Evolutionary conservation across 2,329 filamentous ascomycete genomes (phyloP), one percentile per base, ranked within the genome.

Genomic region (Colletotrichum costaricense): DNA sequence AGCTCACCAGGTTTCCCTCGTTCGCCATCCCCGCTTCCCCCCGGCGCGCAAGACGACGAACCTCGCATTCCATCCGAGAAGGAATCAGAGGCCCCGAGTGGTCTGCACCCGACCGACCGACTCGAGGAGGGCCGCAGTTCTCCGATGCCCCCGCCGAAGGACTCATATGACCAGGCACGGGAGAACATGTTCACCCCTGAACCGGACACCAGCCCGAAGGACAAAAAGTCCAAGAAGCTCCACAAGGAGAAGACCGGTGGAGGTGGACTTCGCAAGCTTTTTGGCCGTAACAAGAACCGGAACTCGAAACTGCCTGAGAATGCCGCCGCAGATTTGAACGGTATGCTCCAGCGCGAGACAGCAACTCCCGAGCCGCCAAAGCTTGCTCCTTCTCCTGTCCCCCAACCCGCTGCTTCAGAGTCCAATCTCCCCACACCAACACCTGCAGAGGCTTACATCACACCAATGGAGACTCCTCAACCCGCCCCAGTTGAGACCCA

Each of bases 181-280:
- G 82, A 83, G 52, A 80, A 79, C 30, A 84, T 83, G 80, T 56
- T 78, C 4, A 82, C 85, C 4, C 84, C 86, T 4, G 82, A 84
- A 46, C 83, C 84, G 8, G 79, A 78, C 8, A 57, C 75, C 22
- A 88, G 85, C 76, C 84, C 85, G 1, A 86, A 89, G 19, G 81
- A 80, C 76, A 87, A 86, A 79, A 84, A 83, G 74, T 79, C 80
- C 16, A 88, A 88, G 80, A 90, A 89, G 80, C 84, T 90, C 19
- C 88, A 90, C 74, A 91, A 90, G 79, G 86, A 87, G 65, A 83
- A 84, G 76, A 80, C 81, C 79, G 69, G 75, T 11, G 76, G 79
- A 54, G 84, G 85, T 38, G 89, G 90, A 19, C 87, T 94, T 76
- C 89, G 88, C 75, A 93, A 92, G 81, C 84, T 94, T 55, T 93